phyloP scores from a whole-genome alignment of 2,329 filamentous ascomycete genomes.

The Clonostachys solani region DNA sequence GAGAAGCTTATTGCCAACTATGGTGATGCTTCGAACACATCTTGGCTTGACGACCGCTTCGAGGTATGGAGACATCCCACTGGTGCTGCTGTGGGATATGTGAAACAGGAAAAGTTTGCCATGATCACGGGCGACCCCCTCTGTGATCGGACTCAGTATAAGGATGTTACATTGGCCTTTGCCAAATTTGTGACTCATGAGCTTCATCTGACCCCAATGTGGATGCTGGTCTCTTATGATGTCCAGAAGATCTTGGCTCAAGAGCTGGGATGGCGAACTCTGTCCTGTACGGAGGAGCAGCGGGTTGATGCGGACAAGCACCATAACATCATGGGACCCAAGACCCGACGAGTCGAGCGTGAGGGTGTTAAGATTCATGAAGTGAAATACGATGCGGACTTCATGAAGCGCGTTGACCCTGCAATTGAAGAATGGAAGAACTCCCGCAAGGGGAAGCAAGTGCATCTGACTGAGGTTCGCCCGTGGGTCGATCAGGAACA shows the following conservation, averaged over 20 bases:
- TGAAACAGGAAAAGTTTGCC: slow-evolving; percentile 69
- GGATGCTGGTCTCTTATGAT: slow-evolving; percentile 80
- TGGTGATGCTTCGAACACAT: slow-evolving; percentile 89
- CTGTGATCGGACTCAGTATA: slow-evolving; percentile 75
- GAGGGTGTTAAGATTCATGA: slow-evolving; percentile 81
- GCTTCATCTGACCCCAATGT: slow-evolving; percentile 69
- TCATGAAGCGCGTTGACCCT: slow-evolving; percentile 65
- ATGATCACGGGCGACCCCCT: slow-evolving; percentile 86
- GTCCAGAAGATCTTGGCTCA: slow-evolving; percentile 77
- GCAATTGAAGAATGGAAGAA: slow-evolving; percentile 77
- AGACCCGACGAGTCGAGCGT: slow-evolving; percentile 75
- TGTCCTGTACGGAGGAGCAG: slow-evolving; percentile 87
- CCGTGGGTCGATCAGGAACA: slow-evolving; percentile 84
- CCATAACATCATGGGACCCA: slow-evolving; percentile 48
- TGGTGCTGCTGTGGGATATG: slow-evolving; percentile 82
- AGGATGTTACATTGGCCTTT: slow-evolving; percentile 68
- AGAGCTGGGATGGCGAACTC: slow-evolving; percentile 80
- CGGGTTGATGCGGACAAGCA: slow-evolving; percentile 76
- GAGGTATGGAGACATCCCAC: slow-evolving; percentile 83
- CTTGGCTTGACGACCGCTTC: slow-evolving; percentile 87
- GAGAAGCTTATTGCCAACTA: slow-evolving; percentile 94
- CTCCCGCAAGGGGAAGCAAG: slow-evolving; percentile 76
- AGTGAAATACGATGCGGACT: slow-evolving; percentile 63
- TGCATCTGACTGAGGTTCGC: slow-evolving; percentile 84
- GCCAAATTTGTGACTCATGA: slow-evolving; percentile 71